Conservation (phyloP, 495 filamentous ascomycete species). For the Penicillium soppii region DNA sequence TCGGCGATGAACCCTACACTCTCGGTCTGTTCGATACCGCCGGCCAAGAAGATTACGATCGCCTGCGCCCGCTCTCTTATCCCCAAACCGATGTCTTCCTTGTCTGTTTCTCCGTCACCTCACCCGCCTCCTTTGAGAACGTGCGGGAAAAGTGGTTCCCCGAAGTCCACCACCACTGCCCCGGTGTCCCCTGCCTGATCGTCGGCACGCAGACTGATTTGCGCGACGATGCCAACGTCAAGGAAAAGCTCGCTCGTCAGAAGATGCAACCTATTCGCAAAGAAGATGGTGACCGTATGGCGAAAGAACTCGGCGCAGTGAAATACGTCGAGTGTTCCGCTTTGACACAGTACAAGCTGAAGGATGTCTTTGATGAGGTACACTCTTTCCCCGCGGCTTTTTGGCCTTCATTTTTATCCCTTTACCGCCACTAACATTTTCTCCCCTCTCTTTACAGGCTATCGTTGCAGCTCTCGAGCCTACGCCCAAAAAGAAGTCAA, state of each 20-base stretch:
- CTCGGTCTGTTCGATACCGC: constrained; percentile 97
- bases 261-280: constrained; percentile 89
- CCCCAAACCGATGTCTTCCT: constrained; percentile 99
- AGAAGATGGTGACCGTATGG: constrained; percentile 94
- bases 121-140: constrained; percentile 98
- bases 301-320: constrained; percentile 90
- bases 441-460: constrained; percentile 52
- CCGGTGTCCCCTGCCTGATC: constrained; percentile 95
- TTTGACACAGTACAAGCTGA: constrained; percentile 95
- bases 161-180: constrained; percentile 97
- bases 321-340: constrained; percentile 99
- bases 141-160: constrained; percentile 99
- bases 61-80: constrained; percentile 92
- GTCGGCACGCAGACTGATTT: constrained; percentile 98
- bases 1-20: constrained; percentile 98
- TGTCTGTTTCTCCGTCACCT: constrained; percentile 97
- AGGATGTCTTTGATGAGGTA: constrained; percentile 99
- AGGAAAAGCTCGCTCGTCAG: constrained; percentile 90
- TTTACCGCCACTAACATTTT: constrained; percentile 13
- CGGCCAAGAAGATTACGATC: constrained; percentile 99
- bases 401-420: neutral
- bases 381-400: constrained; percentile 14
- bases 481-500: constrained; percentile 67
- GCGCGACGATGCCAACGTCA: constrained; percentile 81
- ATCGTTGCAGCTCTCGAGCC: constrained; percentile 89